Evolutionary conservation across 257 asterid species (phyloP).

Genomic region (Nicotiana undulata): DNA sequence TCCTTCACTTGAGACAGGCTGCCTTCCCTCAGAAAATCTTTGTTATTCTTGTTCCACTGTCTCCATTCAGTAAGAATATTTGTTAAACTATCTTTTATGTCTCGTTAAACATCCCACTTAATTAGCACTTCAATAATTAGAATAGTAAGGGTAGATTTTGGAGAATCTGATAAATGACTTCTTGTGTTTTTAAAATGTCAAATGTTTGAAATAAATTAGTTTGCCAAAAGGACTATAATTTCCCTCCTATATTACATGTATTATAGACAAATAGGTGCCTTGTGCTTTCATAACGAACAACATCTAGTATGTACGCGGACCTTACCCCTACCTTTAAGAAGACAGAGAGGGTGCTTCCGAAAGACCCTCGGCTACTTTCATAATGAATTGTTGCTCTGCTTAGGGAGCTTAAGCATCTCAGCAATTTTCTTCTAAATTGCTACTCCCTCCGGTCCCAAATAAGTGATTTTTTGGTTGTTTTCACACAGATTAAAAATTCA

Average conservation of each 20-base stretch:
- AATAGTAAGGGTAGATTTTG: not conserved
- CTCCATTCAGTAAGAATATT: not conserved
- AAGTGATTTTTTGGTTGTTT: no score
- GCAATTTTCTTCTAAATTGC: not conserved
- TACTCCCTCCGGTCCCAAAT: no score
- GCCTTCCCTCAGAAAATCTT: slow-evolving; percentile 3
- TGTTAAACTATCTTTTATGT: not conserved
- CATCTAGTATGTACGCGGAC: no score
- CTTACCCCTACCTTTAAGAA: no score
- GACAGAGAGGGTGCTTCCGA: no score
- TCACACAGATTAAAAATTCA: no score
- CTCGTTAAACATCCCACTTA: not conserved
- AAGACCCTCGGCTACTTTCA: no score
- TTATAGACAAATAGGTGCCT: not conserved
- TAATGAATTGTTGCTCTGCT: not conserved
- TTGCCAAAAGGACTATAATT: not conserved
- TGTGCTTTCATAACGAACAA: not conserved
- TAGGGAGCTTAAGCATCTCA: not conserved
- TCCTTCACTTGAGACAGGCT: not conserved
- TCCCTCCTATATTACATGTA: not conserved
- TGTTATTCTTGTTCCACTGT: not conserved
- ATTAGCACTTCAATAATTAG: not conserved
- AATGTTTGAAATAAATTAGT: not conserved
- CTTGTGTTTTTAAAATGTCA: not conserved
- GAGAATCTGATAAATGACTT: not conserved